Evolutionary conservation across 192 early-diverging fungal genomes (phyloP).

Genomic region (Jimgerdemannia lactiflua): DNA sequence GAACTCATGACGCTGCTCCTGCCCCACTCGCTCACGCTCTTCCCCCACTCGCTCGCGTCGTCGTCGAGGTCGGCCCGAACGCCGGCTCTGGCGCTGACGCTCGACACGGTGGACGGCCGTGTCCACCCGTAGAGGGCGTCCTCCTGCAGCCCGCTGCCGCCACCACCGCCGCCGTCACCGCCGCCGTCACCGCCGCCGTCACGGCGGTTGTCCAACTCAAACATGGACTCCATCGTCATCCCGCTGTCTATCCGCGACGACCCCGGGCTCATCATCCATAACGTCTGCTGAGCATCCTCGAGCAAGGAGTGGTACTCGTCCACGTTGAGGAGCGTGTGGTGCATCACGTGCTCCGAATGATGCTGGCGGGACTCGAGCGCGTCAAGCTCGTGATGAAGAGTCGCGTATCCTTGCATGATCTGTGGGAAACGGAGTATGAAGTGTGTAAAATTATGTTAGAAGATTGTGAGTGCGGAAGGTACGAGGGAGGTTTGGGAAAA

Average conservation of each 20-base stretch:
- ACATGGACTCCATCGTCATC: not conserved
- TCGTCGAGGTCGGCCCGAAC: not conserved
- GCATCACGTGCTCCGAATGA: not conserved
- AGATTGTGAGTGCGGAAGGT: not conserved
- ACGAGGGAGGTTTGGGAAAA: too few species aligned
- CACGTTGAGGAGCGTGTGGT: not conserved
- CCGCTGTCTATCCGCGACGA: not conserved
- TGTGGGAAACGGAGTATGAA: not conserved
- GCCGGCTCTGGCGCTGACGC: not conserved
- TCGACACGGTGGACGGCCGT: not conserved
- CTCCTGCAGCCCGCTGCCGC: not conserved
- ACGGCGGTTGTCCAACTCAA: not conserved
- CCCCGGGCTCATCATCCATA: not conserved
- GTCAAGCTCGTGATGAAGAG: not conserved
- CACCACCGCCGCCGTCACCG: too few species aligned
- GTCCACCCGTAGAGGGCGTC: not conserved
- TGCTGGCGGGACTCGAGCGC: not conserved
- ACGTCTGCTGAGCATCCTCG: not conserved
- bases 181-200: too few species aligned
- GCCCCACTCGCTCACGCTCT: not conserved
- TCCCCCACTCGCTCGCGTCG: not conserved
- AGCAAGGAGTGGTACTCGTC: not conserved
- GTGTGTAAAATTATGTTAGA: not conserved
- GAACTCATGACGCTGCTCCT: not conserved
- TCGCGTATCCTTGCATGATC: not conserved